Base-by-base conservation (phyloP, 176 grass and related monocot genomes). In the Themeda triandra region DNA sequence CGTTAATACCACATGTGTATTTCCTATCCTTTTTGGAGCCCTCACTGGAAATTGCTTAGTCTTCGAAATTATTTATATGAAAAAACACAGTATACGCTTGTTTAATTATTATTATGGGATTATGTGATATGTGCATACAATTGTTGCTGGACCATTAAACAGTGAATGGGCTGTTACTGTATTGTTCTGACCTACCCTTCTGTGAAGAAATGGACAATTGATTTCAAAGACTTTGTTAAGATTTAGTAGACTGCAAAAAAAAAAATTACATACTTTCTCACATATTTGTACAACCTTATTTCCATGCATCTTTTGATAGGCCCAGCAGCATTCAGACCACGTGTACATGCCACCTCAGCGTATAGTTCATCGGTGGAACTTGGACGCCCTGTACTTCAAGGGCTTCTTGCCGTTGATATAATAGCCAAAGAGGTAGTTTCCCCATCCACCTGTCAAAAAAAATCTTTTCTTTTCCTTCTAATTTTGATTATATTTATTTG, bases 261-360 rank as follows among this genome's bases (percentile, higher is more conserved):
- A 24, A n/a, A n/a, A n/a, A 4, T 66, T 29, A 18, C 64, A 69
- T 69, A 12, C 24, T 53, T 63, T 13, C 23, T 42, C n/a, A 25
- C 74, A 73, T 7, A 67, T 75, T 69, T 68, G 45, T 69, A 75
- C 23, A 69, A 51, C 10, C 73, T 68, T 44, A 24, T 90, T 56
- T 69, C 78, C 49, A 25, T 41, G 31, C 83, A 45, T 82, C 45
- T 59, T 56, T 89, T 88, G 84, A 48, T 76, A 98, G 96, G 89
- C 69, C 91, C 96, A 83, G 96, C 96, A 81, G 96, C 96, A 85
- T 98, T 98, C 80, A 89, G 93, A 76, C 96, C 96, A 79, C 89
- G 93, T 62, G 85, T 91, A 58, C 78, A 95, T 89, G 91, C 93
- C 58, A 90, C 91, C 73, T 86, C 87, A 63, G 76, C 85, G 19